A percentile compares a stretch with the other conserved stretches of the same genome.
phyloP scores from a whole-genome alignment of 148 eudicot species.

The Rhododendron ferrugineum region DNA sequence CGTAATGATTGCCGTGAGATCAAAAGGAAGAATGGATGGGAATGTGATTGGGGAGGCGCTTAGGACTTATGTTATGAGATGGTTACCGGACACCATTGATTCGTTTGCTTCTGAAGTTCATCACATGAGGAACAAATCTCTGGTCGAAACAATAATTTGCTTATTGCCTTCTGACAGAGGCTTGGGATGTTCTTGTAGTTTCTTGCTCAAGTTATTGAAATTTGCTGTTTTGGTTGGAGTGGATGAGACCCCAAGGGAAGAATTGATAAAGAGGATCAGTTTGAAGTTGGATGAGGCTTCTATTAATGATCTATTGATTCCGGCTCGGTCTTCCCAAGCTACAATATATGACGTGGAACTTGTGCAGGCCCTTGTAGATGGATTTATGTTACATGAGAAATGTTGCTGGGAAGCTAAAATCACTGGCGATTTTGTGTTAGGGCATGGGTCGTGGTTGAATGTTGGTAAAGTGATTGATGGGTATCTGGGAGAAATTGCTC shows the following conservation, averaged over 20 bases:
- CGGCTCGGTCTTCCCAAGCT: constrained; percentile 44
- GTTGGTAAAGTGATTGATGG: constrained; percentile 65
- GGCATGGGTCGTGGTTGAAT: constrained; percentile 47
- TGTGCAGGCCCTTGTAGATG: constrained; percentile 48
- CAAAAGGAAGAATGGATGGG: constrained; percentile 75
- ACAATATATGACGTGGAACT: constrained; percentile 71
- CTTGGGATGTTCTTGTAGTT: constrained; percentile 69
- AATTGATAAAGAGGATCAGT: constrained; percentile 48
- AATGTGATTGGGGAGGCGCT: constrained; percentile 70
- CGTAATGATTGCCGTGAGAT: constrained; percentile 56
- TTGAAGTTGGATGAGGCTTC: constrained; percentile 71
- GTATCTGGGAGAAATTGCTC: constrained; percentile 60
- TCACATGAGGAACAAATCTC: constrained; percentile 45
- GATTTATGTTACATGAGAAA: constrained; percentile 42
- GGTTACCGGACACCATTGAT: constrained; percentile 81
- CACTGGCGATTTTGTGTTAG: constrained; percentile 25
- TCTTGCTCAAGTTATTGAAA: constrained; percentile 72
- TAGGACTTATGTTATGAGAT: constrained; percentile 56
- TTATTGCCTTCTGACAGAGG: constrained; percentile 61
- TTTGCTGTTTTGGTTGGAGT: constrained; percentile 62
- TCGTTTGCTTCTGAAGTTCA: constrained; percentile 56
- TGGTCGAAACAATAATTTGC: constrained; percentile 67
- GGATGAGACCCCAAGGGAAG: constrained; percentile 49
- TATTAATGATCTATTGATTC: constrained; percentile 64
- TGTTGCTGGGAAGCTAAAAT: constrained; percentile 31